Evolutionary conservation across 2,329 filamentous ascomycete genomes (phyloP).

Genomic region (Seiridium cupressi): DNA sequence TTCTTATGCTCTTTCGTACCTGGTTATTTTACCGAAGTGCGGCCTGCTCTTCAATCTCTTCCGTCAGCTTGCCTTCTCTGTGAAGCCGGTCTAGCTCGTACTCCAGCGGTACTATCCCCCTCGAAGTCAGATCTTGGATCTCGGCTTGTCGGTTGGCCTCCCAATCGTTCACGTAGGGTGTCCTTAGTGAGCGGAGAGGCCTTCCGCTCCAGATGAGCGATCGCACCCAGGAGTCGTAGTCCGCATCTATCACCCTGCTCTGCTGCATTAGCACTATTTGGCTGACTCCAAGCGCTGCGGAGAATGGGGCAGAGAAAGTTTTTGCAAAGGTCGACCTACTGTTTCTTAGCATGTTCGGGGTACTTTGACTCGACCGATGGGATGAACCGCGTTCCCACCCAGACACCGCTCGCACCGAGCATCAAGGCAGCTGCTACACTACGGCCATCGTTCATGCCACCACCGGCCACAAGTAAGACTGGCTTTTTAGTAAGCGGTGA

Average conservation of each 20-base stretch:
- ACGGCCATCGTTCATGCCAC: slow-evolving; percentile 88
- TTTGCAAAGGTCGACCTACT: no score
- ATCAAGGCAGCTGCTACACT: slow-evolving; percentile 86
- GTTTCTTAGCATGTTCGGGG: slow-evolving; percentile 1
- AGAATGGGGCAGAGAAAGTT: no score
- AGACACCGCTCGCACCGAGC: slow-evolving; percentile 86
- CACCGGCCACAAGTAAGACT: slow-evolving; percentile 87
- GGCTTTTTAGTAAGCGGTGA: slow-evolving; percentile 80
- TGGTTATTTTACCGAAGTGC: no score
- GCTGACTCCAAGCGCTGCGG: no score
- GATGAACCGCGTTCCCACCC: slow-evolving; percentile 94
- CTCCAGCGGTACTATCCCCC: slow-evolving; percentile 55
- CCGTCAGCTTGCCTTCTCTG: no score
- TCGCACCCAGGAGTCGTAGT: slow-evolving; percentile 36
- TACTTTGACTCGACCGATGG: slow-evolving; percentile 12
- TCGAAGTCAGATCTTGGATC: slow-evolving; percentile 85
- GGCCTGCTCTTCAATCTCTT: no score
- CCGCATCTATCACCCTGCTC: slow-evolving; percentile 8
- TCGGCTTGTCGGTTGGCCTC: slow-evolving; percentile 82
- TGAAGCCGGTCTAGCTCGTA: no score
- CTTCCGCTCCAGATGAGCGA: slow-evolving; percentile 97
- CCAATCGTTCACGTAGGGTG: slow-evolving; percentile 90
- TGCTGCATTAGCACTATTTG: not conserved
- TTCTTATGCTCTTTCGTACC: no score
- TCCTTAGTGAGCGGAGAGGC: slow-evolving; percentile 85